Base-by-base conservation (phyloP, 495 filamentous ascomycete species). In the Bacidia gigantensis region DNA sequence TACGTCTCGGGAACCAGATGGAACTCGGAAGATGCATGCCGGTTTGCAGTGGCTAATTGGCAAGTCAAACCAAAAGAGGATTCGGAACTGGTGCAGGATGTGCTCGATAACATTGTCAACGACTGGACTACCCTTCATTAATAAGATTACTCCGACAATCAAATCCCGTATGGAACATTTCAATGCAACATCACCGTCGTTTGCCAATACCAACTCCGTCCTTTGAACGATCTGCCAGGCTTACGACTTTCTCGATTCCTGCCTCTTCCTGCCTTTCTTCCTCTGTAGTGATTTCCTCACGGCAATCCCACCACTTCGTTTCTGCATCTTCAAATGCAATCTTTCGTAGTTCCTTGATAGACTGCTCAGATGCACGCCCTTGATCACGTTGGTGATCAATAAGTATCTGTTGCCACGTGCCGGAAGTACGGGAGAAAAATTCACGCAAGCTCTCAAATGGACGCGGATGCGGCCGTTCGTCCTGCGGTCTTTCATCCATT, bases 271-370 rank as follows among this genome's bases (percentile, higher is more conserved):
- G 90, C 68, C 95, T 89, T 67, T 96, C 90, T 68, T 98, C 92
- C 56, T 96, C 70, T 7, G 81, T 85, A 53, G 81, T 84, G 55
- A 98, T 85, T 68, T 98, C 92, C 67, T 98, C 92, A 58, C 92
- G 74, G 64, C 86, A 89, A 71, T 95, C 92, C 92, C 92, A 98
- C 92, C 92, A 98, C 62, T 89, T 95, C 65, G 87, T 86, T 69
- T 98, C 92, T 40, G 87, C 87, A 52, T 82, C 72, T 57, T 85
- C 80, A 63, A 96, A 98, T 2, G 89, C 92, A 46, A 77, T 79
- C 56, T 89, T 84, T 60, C 89, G 86, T 53, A 96, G 74, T 69
- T 96, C 92, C 71, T 98, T 98, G 57, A 95, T 70, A n/a, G 71
- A 69, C 65, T 85, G 84, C 38, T 68, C 68, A 1, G 63, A 55